Conservation (phyloP, 176 grass and related monocot genomes). For the Rhipidocladum racemiflorum region DNA sequence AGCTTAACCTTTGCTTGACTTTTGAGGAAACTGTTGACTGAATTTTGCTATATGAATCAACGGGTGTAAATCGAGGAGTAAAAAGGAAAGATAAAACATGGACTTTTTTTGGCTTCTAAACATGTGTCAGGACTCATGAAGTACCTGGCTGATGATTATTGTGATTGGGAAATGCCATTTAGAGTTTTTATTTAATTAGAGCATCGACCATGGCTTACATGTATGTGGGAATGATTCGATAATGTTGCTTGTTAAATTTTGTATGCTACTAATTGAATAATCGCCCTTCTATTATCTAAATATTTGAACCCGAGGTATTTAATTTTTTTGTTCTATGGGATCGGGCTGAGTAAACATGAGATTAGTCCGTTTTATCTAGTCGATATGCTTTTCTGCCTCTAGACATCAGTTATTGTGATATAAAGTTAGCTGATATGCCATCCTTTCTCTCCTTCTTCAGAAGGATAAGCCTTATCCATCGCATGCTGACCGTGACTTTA, state of each 20-base stretch:
- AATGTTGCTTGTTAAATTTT: neutral
- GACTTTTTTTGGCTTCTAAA: neutral
- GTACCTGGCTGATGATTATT: neutral
- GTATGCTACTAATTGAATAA: neutral
- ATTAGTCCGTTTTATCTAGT: neutral
- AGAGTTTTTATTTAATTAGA: neutral
- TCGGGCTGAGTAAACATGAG: conserved; percentile 7
- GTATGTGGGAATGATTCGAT: neutral
- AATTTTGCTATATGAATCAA: neutral
- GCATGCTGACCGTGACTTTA: conserved; percentile 72
- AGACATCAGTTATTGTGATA: neutral
- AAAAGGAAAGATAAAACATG: neutral
- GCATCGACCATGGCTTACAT: neutral
- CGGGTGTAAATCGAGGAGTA: neutral
- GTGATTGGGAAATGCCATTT: neutral
- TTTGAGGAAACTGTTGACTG: neutral
- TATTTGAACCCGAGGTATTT: neutral
- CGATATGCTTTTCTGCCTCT: neutral
- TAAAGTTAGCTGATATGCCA: neutral
- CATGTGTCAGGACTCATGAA: neutral
- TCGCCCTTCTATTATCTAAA: neutral
- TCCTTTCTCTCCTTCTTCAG: conserved; percentile 46
- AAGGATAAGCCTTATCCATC: conserved; percentile 61
- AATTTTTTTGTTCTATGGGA: neutral
- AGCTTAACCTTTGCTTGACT: neutral